phyloP scores from a whole-genome alignment of 805 yeast genomes.

The Jamesozyma spencerorum region DNA sequence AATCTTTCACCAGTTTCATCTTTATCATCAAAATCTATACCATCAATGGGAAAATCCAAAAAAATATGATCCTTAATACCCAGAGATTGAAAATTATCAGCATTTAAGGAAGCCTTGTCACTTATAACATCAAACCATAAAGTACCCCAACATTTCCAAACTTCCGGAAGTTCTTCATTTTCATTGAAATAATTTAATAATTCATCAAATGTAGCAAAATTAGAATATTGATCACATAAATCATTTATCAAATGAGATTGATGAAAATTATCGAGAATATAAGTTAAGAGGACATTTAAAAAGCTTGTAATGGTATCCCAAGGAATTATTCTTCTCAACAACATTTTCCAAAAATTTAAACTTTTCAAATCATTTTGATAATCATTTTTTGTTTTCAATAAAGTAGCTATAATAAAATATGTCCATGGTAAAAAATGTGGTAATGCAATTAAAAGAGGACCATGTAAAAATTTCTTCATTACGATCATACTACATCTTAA shows the following conservation, averaged over 20 bases:
- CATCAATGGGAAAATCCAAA: conserved; percentile 59
- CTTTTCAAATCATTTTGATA: conserved; percentile 10
- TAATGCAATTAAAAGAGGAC: conserved; percentile 57
- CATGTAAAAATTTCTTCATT: conserved; percentile 53
- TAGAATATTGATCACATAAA: conserved; percentile 19
- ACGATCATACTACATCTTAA: conserved; percentile 62
- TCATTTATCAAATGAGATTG: conserved; percentile 13
- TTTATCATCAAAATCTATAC: conserved; percentile 37
- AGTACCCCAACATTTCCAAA: conserved; percentile 81
- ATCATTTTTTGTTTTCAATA: conserved; percentile 37
- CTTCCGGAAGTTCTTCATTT: conserved; percentile 60
- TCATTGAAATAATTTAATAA: conserved; percentile 43
- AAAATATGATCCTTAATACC: conserved; percentile 50
- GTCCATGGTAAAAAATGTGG: conserved; percentile 74
- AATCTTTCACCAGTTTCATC: conserved; percentile 29
- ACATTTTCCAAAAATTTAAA: conserved; percentile 24
- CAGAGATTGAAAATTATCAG: conserved; percentile 38
- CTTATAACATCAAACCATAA: conserved; percentile 62
- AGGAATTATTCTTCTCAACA: conserved; percentile 49
- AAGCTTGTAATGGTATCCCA: conserved; percentile 59
- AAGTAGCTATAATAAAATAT: conserved; percentile 58
- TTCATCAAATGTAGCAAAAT: conserved; percentile 25
- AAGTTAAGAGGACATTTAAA: conserved; percentile 45
- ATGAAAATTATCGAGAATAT: conserved; percentile 20
- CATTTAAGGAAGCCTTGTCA: conserved; percentile 32